Conservation (phyloP, 2,329 filamentous ascomycete species). For the Penicillium sp. region DNA sequence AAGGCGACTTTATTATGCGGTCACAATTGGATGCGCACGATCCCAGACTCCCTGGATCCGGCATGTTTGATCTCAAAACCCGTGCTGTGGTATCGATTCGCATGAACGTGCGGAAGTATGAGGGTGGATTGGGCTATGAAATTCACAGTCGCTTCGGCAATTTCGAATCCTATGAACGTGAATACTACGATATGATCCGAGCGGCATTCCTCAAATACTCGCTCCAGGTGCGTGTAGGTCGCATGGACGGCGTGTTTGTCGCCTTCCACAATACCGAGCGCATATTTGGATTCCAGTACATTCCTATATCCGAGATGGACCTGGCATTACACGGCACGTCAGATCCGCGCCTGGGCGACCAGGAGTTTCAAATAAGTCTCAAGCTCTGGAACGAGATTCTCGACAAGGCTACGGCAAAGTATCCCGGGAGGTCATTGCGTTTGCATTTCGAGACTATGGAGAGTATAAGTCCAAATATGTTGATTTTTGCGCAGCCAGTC, state of each 20-base stretch:
- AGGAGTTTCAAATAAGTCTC: conserved; percentile 81
- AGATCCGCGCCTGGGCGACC: conserved; percentile 66
- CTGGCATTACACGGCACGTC: conserved; percentile 75
- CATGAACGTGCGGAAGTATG: conserved; percentile 71
- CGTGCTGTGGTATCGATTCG: conserved; percentile 86
- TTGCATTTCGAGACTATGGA: conserved; percentile 76
- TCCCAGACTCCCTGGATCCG: conserved; percentile 76
- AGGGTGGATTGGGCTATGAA: conserved; percentile 80
- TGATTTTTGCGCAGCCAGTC: conserved; percentile 86
- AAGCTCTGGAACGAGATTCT: conserved; percentile 74
- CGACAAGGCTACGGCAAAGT: conserved; percentile 68
- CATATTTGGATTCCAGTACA: conserved; percentile 97
- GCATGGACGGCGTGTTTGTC: conserved; percentile 98
- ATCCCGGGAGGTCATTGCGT: conserved; percentile 70
- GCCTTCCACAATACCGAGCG: conserved; percentile 92
- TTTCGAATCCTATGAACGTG: conserved; percentile 89
- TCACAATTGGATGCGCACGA: conserved; percentile 93
- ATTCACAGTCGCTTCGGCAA: conserved; percentile 70
- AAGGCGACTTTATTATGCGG: conserved; percentile 87
- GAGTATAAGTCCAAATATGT: conserved; percentile 63
- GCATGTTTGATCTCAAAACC: conserved; percentile 96
- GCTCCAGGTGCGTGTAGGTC: conserved; percentile 90
- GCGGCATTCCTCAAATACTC: conserved; percentile 95
- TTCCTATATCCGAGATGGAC: conserved; percentile 84
- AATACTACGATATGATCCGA: conserved; percentile 95